phyloP scores from a whole-genome alignment of 352 stramenopile species.

The Phytopythium ostracodes region DNA sequence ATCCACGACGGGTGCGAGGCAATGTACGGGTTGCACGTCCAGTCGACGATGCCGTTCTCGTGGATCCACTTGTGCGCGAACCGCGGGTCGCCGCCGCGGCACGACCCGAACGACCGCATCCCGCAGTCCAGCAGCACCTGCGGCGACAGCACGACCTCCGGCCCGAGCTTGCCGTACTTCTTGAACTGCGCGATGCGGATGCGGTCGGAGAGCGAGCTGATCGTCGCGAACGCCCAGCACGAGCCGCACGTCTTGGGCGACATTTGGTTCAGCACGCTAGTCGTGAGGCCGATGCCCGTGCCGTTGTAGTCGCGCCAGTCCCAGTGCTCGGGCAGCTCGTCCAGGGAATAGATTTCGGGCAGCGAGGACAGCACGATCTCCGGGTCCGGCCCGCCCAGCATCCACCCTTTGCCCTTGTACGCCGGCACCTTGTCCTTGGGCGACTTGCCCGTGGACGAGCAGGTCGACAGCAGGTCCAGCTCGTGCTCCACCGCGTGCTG shows the following conservation, averaged over 20 bases:
- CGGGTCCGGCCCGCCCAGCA: constrained; percentile 58
- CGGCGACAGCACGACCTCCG: constrained; percentile 61
- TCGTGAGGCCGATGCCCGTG: constrained; percentile 72
- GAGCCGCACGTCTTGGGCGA: constrained; percentile 68
- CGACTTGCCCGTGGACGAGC: constrained; percentile 15
- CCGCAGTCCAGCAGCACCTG: constrained; percentile 73
- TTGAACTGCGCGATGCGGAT: constrained; percentile 68
- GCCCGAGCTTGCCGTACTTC: constrained; percentile 48
- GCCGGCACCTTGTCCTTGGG: constrained; percentile 10
- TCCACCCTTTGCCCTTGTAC: constrained; percentile 52
- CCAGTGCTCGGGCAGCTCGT: constrained; percentile 65
- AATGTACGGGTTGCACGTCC: constrained; percentile 81
- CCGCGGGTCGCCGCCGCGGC: constrained; percentile 70
- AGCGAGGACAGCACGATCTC: constrained; percentile 45
- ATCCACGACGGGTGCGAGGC: constrained; percentile 76
- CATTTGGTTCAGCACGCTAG: constrained; percentile 79
- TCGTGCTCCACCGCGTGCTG: constrained; percentile 51
- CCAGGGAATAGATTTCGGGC: constrained; percentile 39
- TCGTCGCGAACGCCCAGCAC: constrained; percentile 74
- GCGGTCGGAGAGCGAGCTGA: constrained; percentile 70
- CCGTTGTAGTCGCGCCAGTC: constrained; percentile 79
- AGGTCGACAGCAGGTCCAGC: constrained; percentile 47
- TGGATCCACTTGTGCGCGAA: constrained; percentile 84
- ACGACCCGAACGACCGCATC: constrained; percentile 80
- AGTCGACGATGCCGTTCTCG: constrained; percentile 78